Base-by-base conservation (phyloP, 768 basidiomycete genomes). In the Hirschioporus abietinus region DNA sequence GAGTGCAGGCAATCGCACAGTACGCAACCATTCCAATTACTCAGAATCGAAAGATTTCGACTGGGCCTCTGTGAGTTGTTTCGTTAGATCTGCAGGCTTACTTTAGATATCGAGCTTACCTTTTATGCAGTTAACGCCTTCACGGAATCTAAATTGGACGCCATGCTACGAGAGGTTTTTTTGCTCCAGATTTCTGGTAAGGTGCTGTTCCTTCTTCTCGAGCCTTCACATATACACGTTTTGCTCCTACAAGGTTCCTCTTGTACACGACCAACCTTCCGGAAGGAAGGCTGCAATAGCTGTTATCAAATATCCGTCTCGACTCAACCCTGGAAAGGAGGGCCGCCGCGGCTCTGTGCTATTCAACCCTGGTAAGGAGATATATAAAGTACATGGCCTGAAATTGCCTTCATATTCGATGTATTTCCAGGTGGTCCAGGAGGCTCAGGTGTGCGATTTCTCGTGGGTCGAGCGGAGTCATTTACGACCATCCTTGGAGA, bases 381-480 rank as follows among this genome's bases (percentile, higher is more conserved):
- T 52, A 10, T 52, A 15, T 52, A 15, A 10, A 15, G 20, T 52
- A 52, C 20, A 52, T 52, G 12, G 42, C 20, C 42, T 52, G 42
- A 10, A 52, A 15, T 3, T 52, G 12, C 20, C 4, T 52, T 52
- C 20, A 15, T 15, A 3, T 52, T 20, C 15, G 42, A 52, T 20
- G 20, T 52, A 30, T 20, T 52, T 5, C 12, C 15, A 52, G 70
- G 83, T n/a, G 82, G 83, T 0, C 83, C 82, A 0, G 83, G 83
- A 8, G 79, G 78, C 1, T 80, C 80, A 66, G 82, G 83, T 3
- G 77, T 83, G 7, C 71, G 73, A 4, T 25, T 77, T 0, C 68
- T 79, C 25, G 27, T 70, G 5, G n/a, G 18, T 4, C 1, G 52
- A 0, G 82, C 77, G 0, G 66, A 70, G 10, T 35, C 64, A 0